Evolutionary conservation across 164 flowering plant species (phyloP).

Genomic region (Annona cherimola): DNA sequence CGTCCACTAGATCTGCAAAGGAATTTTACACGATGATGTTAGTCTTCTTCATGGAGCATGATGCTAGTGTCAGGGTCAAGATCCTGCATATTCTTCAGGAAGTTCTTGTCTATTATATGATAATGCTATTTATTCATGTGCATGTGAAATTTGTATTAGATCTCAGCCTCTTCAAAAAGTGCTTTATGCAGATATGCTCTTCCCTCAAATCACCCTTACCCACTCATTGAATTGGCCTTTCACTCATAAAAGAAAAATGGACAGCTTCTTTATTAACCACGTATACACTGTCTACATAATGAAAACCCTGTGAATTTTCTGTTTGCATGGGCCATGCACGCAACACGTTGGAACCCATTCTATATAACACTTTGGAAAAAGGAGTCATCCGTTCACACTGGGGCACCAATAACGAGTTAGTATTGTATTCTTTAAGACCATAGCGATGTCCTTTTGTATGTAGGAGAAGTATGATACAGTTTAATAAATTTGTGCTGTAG

Average conservation of each 20-base stretch:
- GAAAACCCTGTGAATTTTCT: neutral
- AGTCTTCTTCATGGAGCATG: neutral
- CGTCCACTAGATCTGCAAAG: neutral
- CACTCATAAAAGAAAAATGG: neutral
- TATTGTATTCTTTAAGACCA: neutral
- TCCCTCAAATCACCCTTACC: neutral
- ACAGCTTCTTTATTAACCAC: neutral
- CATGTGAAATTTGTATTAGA: no score
- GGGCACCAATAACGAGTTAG: neutral
- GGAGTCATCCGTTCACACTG: neutral
- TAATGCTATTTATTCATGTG: no score
- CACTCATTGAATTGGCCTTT: neutral
- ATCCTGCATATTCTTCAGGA: neutral
- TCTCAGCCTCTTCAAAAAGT: no score
- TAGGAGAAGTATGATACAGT: neutral
- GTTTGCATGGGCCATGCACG: neutral
- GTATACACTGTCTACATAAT: neutral
- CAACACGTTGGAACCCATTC: neutral
- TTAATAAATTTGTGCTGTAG: slow-evolving; percentile 29
- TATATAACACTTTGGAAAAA: no score
- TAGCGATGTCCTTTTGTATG: neutral
- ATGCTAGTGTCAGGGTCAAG: neutral
- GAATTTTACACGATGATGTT: neutral
- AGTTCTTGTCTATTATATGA: no score
- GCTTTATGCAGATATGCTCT: neutral